These are phyloP conservation scores for Ciborinia camelliae DNA, from an alignment of 2,329 filamentous ascomycete species.

Conservation along the genomic window DNA sequence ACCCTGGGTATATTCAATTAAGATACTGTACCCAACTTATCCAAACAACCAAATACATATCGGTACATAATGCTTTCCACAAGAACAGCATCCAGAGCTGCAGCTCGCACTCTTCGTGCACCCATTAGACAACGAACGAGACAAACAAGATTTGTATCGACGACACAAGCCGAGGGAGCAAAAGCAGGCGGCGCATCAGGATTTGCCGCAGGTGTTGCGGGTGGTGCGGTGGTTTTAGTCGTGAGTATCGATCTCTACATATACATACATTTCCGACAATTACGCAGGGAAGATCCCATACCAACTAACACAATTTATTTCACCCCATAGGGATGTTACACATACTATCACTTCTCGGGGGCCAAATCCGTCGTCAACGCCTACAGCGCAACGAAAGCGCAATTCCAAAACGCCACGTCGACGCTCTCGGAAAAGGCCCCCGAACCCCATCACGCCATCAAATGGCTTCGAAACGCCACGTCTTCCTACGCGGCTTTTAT, in stretches of 20 bases:
- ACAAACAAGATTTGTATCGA: slow-evolving; percentile 31
- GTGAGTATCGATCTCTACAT: no score
- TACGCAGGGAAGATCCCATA: no score
- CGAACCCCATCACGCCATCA: slow-evolving; percentile 62
- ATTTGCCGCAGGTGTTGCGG: slow-evolving; percentile 48
- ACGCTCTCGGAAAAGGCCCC: slow-evolving; percentile 62
- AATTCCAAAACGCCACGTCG: slow-evolving; percentile 57
- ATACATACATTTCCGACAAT: no score
- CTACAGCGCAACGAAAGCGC: slow-evolving; percentile 54
- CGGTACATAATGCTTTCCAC: slow-evolving; percentile 28
- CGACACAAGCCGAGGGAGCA: slow-evolving; percentile 28
- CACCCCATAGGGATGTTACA: slow-evolving; percentile 46
- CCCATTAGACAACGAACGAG: slow-evolving; percentile 31
- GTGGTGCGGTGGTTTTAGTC: slow-evolving; percentile 46
- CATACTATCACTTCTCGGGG: slow-evolving; percentile 52
- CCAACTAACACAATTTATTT: no score
- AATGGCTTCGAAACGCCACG: slow-evolving; percentile 62
- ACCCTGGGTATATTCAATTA: no score
- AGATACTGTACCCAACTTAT: background rate
- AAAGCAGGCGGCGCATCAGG: slow-evolving; percentile 39
- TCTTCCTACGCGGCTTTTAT: slow-evolving; percentile 69
- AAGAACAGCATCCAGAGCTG: slow-evolving; percentile 28
- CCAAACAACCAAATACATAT: background rate
- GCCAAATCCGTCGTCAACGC: slow-evolving; percentile 44
- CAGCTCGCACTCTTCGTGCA: slow-evolving; percentile 22